Evolutionary conservation across 208 protist genomes (phyloP).

Genomic region (Chromosphaera perkinsii): DNA sequence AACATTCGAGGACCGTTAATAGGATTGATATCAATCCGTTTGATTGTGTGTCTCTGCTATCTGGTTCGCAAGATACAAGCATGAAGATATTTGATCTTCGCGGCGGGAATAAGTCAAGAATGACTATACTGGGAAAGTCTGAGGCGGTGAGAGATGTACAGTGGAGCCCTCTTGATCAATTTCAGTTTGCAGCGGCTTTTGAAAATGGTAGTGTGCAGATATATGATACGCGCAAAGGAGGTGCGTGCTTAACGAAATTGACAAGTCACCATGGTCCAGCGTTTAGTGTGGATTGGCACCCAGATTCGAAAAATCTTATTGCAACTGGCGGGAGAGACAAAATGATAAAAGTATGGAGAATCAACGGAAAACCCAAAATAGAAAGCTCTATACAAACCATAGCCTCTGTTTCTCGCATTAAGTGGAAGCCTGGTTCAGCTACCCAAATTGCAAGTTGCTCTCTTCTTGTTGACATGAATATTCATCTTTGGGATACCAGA

Average conservation of each 20-base stretch:
- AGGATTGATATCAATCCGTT: slow-evolving; percentile 52
- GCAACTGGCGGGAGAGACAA: slow-evolving; percentile 50
- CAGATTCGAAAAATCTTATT: slow-evolving; percentile 43
- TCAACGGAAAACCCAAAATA: slow-evolving; percentile 6
- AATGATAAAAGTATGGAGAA: slow-evolving; percentile 51
- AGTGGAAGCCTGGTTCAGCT: slow-evolving; percentile 41
- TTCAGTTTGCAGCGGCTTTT: slow-evolving; percentile 48
- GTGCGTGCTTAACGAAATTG: slow-evolving; percentile 19
- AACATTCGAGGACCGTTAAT: slow-evolving; percentile 55
- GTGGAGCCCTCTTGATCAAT: no score
- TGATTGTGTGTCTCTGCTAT: slow-evolving; percentile 41
- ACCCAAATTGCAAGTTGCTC: slow-evolving; percentile 43
- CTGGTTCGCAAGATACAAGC: slow-evolving; percentile 53
- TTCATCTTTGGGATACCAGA: slow-evolving; percentile 22
- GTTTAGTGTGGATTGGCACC: slow-evolving; percentile 58
- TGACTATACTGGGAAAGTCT: no score
- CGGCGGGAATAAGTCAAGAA: no score
- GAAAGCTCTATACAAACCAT: slow-evolving; percentile 39
- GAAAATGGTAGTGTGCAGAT: slow-evolving; percentile 59
- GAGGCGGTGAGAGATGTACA: no score
- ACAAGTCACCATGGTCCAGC: slow-evolving; percentile 52
- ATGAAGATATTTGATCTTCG: slow-evolving; percentile 50
- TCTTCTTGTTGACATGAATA: slow-evolving; percentile 4
- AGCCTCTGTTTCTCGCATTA: slow-evolving; percentile 38
- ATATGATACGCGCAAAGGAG: slow-evolving; percentile 52